Conservation (phyloP, 192 early-diverging fungal genomes). For the Lobulomyces angularis region DNA sequence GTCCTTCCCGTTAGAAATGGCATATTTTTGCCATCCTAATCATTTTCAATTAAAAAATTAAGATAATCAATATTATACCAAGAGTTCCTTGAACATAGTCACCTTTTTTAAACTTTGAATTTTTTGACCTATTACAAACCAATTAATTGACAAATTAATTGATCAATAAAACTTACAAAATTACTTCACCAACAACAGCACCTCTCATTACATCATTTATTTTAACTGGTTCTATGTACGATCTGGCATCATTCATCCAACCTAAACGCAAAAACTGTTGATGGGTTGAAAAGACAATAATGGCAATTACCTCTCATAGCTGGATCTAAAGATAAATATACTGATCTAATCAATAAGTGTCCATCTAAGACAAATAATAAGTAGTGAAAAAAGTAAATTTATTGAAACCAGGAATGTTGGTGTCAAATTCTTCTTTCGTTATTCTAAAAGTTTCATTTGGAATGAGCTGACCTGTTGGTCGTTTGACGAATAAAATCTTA, state of each 20-base stretch:
- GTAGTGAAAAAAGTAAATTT: conserved; percentile 25
- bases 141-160: too few relatives aligned
- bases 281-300: not conserved
- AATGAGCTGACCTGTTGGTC: conserved; percentile 21
- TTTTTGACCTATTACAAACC: conserved; percentile 22
- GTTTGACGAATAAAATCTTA: conserved; percentile 24
- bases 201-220: conserved; percentile 31
- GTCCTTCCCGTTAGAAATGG: conserved; percentile 21
- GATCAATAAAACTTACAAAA: too few relatives aligned
- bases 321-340: conserved; percentile 35
- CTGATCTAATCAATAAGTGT: too few relatives aligned
- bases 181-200: conserved; percentile 17
- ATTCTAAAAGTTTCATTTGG: conserved; percentile 24
- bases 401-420: conserved; percentile 11
- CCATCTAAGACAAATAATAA: too few relatives aligned
- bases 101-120: conserved; percentile 17
- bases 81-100: conserved; percentile 13
- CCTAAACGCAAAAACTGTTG: conserved; percentile 24
- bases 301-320: conserved; percentile 6
- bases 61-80: conserved; percentile 1
- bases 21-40: conserved; percentile 35
- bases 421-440: conserved; percentile 17
- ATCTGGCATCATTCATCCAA: conserved; percentile 31
- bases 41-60: conserved; percentile 6
- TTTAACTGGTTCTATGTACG: conserved; percentile 25